Base-by-base conservation (phyloP, 345 rosid genomes). In the Rhodomyrtus tomentosa region DNA sequence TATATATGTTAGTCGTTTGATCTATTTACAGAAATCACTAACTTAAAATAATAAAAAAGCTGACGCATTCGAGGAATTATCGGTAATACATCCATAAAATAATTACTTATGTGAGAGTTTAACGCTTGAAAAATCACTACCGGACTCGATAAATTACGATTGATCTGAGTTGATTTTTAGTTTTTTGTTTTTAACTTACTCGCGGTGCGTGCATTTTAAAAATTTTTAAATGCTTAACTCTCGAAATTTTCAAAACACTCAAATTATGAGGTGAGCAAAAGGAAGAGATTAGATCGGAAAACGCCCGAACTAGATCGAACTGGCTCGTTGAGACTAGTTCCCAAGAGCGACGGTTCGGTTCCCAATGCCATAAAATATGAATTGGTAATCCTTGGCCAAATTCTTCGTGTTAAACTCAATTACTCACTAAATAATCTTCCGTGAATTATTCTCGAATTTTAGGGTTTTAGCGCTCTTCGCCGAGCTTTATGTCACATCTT, bases 251-350 rank as follows among this genome's bases (percentile, higher is more conserved):
- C 16, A 50, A 2, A 50, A 14, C 18, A 3, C 18, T 1, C 18
- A 50, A 48, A 48, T 9, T 48, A 48, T 0, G 50, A 10, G 48
- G 11, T 48, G 50, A 48, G 50, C 12, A 48, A 48, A 48, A 48
- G 10, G 2, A 45, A 45, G 3, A 2, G 50, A 10, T 1, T 2
- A 7, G 10, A 48, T 10, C 2, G 2, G 50, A 9, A 48, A 48
- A 0, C 0, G 50, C 11, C 2, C 0, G 50, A 3, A 48, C 10
- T 0, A 1, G 10, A 48, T 8, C 12, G 2, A 48, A 48, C 2
- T 9, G 10, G 11, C 11, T 9, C 11, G 10, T 9, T 48, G 11
- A 8, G 2, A 8, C 11, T 9, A 48, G 50, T 48, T 48, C 11
- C 10, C 12, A 48, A 9, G 2, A 2, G 11, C 11, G 12, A 7